These are phyloP conservation scores for Pichia sp. DNA, from an alignment of 1,139 yeast species.

Conservation along the genomic window DNA sequence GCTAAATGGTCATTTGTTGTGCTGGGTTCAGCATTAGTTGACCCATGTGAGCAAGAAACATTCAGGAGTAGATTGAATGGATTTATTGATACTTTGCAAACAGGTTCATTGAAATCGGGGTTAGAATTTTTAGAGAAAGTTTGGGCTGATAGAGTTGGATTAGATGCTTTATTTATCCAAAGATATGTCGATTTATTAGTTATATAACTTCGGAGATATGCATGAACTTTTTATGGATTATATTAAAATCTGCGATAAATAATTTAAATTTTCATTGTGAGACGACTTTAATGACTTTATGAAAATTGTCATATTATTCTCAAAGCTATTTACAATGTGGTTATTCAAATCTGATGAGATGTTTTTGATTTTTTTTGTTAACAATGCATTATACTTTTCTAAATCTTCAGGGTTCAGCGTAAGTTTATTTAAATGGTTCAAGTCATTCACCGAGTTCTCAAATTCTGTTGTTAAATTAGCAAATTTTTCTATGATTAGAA, in stretches of 20 bases:
- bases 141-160: slow-evolving; percentile 14
- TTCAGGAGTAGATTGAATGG: slow-evolving; percentile 18
- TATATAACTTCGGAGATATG: background rate
- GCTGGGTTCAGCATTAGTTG: slow-evolving; percentile 19
- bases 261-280: slow-evolving; percentile 30
- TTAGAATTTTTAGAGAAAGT: slow-evolving; percentile 12
- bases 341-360: slow-evolving; percentile 20
- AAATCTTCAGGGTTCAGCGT: background rate
- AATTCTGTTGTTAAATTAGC: slow-evolving; percentile 5
- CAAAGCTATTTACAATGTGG: slow-evolving; percentile 25
- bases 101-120: slow-evolving; percentile 12
- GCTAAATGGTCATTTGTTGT: slow-evolving; percentile 22
- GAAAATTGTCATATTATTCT: slow-evolving; percentile 28
- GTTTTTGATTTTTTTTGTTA: slow-evolving; percentile 17
- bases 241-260: slow-evolving; percentile 27
- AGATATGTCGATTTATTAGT: slow-evolving; percentile 9
- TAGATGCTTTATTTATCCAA: slow-evolving; percentile 9
- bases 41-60: slow-evolving; percentile 14
- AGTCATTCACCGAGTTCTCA: slow-evolving; percentile 3
- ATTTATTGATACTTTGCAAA: slow-evolving; percentile 17
- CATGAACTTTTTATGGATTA: background rate
- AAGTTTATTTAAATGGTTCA: background rate
- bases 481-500: slow-evolving; percentile 7
- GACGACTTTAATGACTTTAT: slow-evolving; percentile 32
- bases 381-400: background rate